Conservation (phyloP, 306 rosid species). For the Vicia villosa region DNA sequence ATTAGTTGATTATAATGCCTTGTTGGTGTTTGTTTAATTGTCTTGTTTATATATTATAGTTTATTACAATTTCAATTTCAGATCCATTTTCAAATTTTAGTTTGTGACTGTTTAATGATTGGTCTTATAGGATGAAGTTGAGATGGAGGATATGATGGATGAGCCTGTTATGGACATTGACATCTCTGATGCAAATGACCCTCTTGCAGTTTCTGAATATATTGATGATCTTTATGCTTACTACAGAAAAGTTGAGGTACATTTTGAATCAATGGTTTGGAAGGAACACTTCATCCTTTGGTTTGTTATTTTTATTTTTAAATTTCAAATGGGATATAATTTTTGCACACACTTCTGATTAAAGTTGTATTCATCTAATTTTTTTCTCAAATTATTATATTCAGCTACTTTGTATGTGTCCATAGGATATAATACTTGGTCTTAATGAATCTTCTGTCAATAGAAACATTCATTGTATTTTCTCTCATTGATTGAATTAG, state of each 20-base stretch:
- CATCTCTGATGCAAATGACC: constrained; percentile 56
- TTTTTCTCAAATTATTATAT: neutral
- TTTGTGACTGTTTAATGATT: constrained; percentile 18
- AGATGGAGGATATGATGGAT: constrained; percentile 86
- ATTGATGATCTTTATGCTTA: constrained; percentile 68
- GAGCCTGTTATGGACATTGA: constrained; percentile 77
- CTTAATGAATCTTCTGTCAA: neutral
- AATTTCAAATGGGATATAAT: neutral
- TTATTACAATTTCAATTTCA: neutral
- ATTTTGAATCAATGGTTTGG: constrained; percentile 4
- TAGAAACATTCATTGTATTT: neutral
- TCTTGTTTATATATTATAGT: neutral
- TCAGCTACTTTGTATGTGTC: neutral
- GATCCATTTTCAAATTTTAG: constrained; percentile 19
- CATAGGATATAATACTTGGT: neutral
- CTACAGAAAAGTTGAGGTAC: constrained; percentile 83
- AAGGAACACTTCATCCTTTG: neutral
- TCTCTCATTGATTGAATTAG: neutral
- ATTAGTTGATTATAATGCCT: constrained; percentile 22
- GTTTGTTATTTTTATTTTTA: neutral
- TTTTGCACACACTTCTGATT: neutral
- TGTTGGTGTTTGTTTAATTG: too few relatives aligned
- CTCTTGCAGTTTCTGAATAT: constrained; percentile 85
- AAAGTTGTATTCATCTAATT: neutral
- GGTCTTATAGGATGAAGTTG: constrained; percentile 69